Evolutionary conservation across 176 grass and related monocot genomes (phyloP), one percentile per base, ranked within the genome.

Genomic region (Oryza rufipogon): DNA sequence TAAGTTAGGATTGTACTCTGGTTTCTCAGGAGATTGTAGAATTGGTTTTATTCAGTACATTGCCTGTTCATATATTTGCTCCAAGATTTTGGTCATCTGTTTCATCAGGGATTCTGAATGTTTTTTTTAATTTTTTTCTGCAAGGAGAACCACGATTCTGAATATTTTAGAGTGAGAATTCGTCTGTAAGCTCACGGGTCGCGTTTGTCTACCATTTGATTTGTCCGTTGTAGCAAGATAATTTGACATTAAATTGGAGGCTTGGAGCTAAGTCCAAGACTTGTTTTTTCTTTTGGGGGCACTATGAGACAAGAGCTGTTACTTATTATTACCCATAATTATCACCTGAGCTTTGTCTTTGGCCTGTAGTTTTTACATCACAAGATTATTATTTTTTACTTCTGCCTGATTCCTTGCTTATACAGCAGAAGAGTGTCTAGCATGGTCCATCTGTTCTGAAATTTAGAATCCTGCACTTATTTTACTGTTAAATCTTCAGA

Each of bases 271-370:
- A 64, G 70, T 70, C 49, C 38, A 52, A 81, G 45, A 60, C 4
- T 25, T 66, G 0, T 34, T 77, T 28, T 42, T 26, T 70, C 22
- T 49, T 72, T 44, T 66, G 73, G 64, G 4, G 34, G 68, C 66
- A 47, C 45, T 75, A 79, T 74, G 66, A 73, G 73, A 78, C 71
- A 73, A 86, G 2, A 86, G 45, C 47, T 66, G 46, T 82, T 82
- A 83, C 73, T 77, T 74, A 61, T 82, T 86, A 83, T 78, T 81
- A 83, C n/a, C 26, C 52, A n/a, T 49, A 39, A 82, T 64, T 58
- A 78, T 77, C 56, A 26, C 79, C 66, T 13, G 25, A 73, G 16
- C 14, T 86, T 66, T 4, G 38, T 38, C 70, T 85, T 80, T 60
- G 33, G 25, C 44, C 39, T 86, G 73, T 11, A 48, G 56, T 86